These are phyloP conservation scores for Cyamopsis tetragonoloba DNA, from an alignment of 306 rosid genomes.

Conservation along the genomic window DNA sequence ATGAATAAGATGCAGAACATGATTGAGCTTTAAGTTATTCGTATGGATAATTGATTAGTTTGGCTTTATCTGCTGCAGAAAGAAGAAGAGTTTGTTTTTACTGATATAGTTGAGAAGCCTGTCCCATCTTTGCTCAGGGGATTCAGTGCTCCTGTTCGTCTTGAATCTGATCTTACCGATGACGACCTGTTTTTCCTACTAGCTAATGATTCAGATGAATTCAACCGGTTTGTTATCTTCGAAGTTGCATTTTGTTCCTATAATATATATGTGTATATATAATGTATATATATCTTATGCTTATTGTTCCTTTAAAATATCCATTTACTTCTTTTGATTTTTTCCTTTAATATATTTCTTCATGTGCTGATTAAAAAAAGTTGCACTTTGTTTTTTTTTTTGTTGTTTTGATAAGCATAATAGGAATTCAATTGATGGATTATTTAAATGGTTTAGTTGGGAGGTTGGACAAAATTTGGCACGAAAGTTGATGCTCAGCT, in stretches of 20 bases:
- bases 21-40: neutral
- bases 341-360: no score
- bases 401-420: constrained; percentile 3
- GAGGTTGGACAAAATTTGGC: constrained; percentile 95
- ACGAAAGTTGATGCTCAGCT: constrained; percentile 79
- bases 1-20: neutral
- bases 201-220: constrained; percentile 90
- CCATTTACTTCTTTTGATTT: no score
- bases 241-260: constrained; percentile 11
- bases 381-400: no score
- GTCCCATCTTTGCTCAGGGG: constrained; percentile 89
- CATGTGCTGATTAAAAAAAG: no score
- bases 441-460: constrained; percentile 60
- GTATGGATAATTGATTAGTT: neutral
- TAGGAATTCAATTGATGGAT: constrained; percentile 21
- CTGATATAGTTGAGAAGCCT: constrained; percentile 72
- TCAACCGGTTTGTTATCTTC: constrained; percentile 76
- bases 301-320: no score
- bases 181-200: constrained; percentile 80
- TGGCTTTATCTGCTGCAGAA: constrained; percentile 47
- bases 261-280: no score
- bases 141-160: constrained; percentile 92
- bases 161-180: constrained; percentile 80
- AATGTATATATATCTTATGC: no score
- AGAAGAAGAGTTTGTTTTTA: constrained; percentile 87